Evolutionary conservation across 2,329 filamentous ascomycete species (phyloP).

Genomic region (Chaetomiaceae sp.): DNA sequence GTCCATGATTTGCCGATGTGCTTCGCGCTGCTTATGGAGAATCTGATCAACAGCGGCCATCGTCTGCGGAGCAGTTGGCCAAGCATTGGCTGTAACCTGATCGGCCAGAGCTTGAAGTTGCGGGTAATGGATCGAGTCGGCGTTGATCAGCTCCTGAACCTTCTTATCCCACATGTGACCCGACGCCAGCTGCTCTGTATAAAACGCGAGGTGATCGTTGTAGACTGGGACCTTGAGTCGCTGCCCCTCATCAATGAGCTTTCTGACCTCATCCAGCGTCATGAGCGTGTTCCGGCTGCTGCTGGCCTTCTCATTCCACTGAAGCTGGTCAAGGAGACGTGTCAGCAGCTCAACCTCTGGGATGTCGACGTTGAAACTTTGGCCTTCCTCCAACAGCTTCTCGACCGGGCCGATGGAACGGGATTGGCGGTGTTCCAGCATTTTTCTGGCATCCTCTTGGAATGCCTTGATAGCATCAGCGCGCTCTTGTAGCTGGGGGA

Average conservation of each 20-base stretch:
- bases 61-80: conserved; percentile 81
- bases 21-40: conserved; percentile 90
- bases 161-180: conserved; percentile 91
- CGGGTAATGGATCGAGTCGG: conserved; percentile 86
- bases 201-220: conserved; percentile 73
- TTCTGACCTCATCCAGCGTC: conserved; percentile 71
- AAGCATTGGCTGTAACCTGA: conserved; percentile 64
- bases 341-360: conserved; percentile 53
- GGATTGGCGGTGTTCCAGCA: conserved; percentile 61
- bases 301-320: conserved; percentile 79
- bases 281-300: conserved; percentile 59
- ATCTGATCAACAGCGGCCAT: conserved; percentile 83
- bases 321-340: conserved; percentile 74
- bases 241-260: conserved; percentile 72
- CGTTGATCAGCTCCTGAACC: conserved; percentile 86
- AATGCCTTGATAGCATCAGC: conserved; percentile 81
- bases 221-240: conserved; percentile 73
- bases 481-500: conserved; percentile 77
- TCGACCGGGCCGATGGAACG: conserved; percentile 73
- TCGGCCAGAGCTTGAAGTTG: conserved; percentile 87
- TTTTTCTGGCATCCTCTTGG: conserved; percentile 67
- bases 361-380: conserved; percentile 55
- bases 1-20: conserved; percentile 80
- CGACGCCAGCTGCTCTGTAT: conserved; percentile 68
- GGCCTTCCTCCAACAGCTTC: conserved; percentile 84